phyloP scores from a whole-genome alignment of 495 filamentous ascomycete species.

The Aspergillus avenaceus region DNA sequence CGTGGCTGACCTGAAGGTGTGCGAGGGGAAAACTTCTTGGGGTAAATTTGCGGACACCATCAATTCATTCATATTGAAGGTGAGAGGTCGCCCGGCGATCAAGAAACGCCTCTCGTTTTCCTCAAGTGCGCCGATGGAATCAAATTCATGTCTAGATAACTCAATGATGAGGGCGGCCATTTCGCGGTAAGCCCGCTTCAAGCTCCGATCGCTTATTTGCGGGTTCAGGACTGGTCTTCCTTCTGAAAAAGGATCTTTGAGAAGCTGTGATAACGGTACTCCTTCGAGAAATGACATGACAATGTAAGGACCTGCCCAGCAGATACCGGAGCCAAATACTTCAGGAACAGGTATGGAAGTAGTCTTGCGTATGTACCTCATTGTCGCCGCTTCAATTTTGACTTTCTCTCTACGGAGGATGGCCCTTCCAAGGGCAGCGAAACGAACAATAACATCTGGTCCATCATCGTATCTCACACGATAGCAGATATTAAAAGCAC shows the following conservation, averaged over 20 bases:
- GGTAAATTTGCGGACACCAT: conserved; percentile 22
- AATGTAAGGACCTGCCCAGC: conserved; percentile 40
- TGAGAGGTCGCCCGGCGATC: neutral
- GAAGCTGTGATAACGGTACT: conserved; percentile 11
- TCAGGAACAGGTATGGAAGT: conserved; percentile 31
- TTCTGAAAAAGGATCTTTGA: conserved; percentile 16
- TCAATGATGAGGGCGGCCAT: neutral
- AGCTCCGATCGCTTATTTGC: conserved; percentile 12
- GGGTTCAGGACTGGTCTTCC: conserved; percentile 27
- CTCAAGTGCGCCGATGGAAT: too few species aligned
- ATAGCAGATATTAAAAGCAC: conserved; percentile 22
- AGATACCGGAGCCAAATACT: conserved; percentile 26
- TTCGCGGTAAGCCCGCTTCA: neutral
- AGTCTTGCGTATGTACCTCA: conserved; percentile 4
- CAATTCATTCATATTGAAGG: conserved; percentile 24
- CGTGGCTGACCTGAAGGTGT: conserved; percentile 29
- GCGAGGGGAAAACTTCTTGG: conserved; percentile 30
- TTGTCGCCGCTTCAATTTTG: conserved; percentile 7
- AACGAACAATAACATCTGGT: conserved; percentile 13
- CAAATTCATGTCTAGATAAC: too few species aligned
- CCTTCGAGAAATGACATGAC: conserved; percentile 43
- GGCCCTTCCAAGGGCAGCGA: conserved; percentile 14
- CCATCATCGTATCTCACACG: conserved; percentile 17
- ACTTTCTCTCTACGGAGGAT: conserved; percentile 12
- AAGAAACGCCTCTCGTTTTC: too few species aligned